phyloP scores from a whole-genome alignment of 139 green algal species.

The Coelastrella sp. region DNA sequence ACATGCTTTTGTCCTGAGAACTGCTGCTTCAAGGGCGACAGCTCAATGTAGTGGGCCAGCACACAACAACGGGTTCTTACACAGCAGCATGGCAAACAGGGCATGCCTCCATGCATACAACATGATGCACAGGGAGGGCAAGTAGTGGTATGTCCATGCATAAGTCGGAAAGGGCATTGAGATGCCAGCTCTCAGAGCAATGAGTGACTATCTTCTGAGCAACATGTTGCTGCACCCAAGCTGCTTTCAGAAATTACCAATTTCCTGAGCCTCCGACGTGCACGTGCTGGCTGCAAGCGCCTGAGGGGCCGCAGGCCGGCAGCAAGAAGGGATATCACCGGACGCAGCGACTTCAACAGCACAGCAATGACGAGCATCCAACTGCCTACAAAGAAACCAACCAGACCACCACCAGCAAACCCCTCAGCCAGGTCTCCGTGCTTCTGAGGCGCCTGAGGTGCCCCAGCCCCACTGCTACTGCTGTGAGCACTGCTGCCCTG shows the following conservation, averaged over 20 bases:
- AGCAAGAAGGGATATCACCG: neutral
- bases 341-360: neutral
- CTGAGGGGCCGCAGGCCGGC: neutral
- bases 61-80: too few species aligned
- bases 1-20: neutral
- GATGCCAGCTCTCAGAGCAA: too few species aligned
- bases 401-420: conserved; percentile 8
- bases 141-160: too few species aligned
- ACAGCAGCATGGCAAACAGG: too few species aligned
- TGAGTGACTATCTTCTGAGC: neutral
- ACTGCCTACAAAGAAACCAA: neutral
- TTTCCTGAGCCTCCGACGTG: neutral
- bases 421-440: neutral
- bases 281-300: neutral
- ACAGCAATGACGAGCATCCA: conserved; percentile 5
- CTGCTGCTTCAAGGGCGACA: neutral
- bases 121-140: too few species aligned
- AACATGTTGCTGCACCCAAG: neutral
- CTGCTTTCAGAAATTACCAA: neutral
- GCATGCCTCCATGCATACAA: too few species aligned
- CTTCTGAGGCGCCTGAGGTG: neutral
- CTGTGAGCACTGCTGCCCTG: neutral
- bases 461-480: neutral
- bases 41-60: too few species aligned
- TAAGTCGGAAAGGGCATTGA: too few species aligned